Percentiles rank a stretch among this genome's conserved stretches.
phyloP scores from a whole-genome alignment of 1,139 yeast genomes.

The Debaryomyces sp. region DNA sequence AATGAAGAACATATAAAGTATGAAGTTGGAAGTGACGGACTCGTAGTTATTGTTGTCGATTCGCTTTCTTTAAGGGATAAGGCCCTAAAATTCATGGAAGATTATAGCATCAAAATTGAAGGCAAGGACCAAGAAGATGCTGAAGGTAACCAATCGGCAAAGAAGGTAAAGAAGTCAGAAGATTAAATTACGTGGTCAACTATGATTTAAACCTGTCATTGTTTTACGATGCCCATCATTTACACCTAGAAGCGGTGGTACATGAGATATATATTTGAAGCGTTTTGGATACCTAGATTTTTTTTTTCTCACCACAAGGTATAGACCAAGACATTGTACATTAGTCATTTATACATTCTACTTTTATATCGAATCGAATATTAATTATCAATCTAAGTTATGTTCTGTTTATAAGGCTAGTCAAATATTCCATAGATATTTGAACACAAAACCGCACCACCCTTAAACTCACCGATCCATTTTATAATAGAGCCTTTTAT shows the following conservation, averaged over 20 bases:
- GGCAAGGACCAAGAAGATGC: slow-evolving; percentile 12
- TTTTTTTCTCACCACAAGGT: neutral
- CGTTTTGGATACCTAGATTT: neutral
- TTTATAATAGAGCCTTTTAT: neutral
- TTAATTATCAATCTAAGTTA: neutral
- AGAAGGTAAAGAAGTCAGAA: slow-evolving; percentile 2
- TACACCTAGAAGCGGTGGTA: neutral
- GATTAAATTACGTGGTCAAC: neutral
- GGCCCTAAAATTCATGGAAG: slow-evolving; percentile 42
- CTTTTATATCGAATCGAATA: slow-evolving; percentile 8
- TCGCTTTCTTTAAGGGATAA: slow-evolving; percentile 29
- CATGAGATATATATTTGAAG: neutral
- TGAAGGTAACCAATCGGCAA: slow-evolving; percentile 9
- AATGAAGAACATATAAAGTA: slow-evolving; percentile 69
- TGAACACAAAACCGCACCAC: slow-evolving; percentile 8
- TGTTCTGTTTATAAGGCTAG: neutral
- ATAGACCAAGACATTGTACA: neutral
- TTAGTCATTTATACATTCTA: neutral
- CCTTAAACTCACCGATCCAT: slow-evolving; percentile 4
- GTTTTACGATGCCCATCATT: neutral
- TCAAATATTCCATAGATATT: neutral
- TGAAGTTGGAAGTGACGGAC: slow-evolving; percentile 73
- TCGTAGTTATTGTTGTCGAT: slow-evolving; percentile 62
- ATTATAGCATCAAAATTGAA: slow-evolving; percentile 21
- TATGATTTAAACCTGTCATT: neutral